Evolutionary conservation across 306 rosid species (phyloP).

Genomic region (Styphnolobium japonicum): DNA sequence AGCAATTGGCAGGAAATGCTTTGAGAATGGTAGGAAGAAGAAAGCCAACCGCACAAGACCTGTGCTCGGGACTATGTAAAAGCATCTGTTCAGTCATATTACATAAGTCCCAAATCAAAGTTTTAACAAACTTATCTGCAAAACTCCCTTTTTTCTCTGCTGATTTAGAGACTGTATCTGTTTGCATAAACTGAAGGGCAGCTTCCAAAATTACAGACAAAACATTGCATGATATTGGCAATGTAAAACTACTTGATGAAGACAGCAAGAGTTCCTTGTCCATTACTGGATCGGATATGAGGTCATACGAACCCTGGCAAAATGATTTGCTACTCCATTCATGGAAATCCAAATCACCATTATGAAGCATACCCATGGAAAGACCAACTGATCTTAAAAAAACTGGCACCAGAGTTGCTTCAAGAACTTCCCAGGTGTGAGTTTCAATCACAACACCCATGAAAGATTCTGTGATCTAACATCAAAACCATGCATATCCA

Average conservation of each 20-base stretch:
- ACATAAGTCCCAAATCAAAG: conserved; percentile 62
- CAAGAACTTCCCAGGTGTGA: conserved; percentile 54
- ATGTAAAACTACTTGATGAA: conserved; percentile 37
- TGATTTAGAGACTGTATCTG: conserved; percentile 23
- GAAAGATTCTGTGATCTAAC: conserved; percentile 61
- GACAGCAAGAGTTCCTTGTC: conserved; percentile 31
- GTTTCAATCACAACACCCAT: conserved; percentile 57
- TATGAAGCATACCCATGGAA: conserved; percentile 54
- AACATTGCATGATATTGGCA: conserved; percentile 66
- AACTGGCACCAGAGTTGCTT: conserved; percentile 58
- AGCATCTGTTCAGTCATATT: conserved; percentile 68
- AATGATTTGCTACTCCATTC: conserved; percentile 32
- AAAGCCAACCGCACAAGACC: conserved; percentile 65
- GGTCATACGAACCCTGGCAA: conserved; percentile 19
- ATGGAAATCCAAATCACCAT: conserved; percentile 37
- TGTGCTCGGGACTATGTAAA: conserved; percentile 63
- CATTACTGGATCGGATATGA: conserved; percentile 18
- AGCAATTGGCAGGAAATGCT: conserved; percentile 47
- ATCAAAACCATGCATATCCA: conserved; percentile 27
- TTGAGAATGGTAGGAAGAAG: conserved; percentile 76
- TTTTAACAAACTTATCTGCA: conserved; percentile 43
- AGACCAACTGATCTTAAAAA: conserved; percentile 55
- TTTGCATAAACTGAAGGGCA: conserved; percentile 42
- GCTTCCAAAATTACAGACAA: conserved; percentile 63
- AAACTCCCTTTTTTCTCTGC: conserved; percentile 36